Conservation (phyloP, 139 green algal genomes). For the Chlorella vulgaris region DNA sequence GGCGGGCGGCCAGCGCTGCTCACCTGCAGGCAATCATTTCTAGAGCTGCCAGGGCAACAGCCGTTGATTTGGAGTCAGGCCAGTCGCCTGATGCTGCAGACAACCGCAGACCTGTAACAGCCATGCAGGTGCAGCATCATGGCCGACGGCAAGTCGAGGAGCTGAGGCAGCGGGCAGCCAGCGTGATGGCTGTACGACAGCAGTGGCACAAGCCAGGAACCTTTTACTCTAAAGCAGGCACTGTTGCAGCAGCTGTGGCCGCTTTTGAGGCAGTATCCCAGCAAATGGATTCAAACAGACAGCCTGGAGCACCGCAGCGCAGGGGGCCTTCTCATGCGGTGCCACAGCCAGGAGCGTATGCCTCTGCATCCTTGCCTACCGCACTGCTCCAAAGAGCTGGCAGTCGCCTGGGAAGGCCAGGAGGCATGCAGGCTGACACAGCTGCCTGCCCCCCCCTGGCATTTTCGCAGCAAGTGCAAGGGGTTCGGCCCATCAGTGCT, state of each 20-base stretch:
- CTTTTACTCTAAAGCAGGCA: too few relatives aligned
- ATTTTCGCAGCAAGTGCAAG: too few relatives aligned
- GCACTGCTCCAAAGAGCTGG: neutral
- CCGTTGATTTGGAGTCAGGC: neutral
- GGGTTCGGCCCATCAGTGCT: too few relatives aligned
- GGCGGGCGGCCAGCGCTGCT: neutral
- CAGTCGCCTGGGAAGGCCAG: neutral
- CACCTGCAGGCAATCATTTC: conserved; percentile 9
- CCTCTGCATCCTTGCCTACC: neutral
- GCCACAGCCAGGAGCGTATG: neutral
- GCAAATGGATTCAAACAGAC: neutral
- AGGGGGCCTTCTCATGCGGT: too few relatives aligned
- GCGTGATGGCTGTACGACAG: neutral
- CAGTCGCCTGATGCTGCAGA: neutral
- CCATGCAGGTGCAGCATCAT: neutral
- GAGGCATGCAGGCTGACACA: neutral
- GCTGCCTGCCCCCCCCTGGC: neutral
- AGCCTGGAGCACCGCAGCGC: neutral
- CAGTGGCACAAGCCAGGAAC: neutral
- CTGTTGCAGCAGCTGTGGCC: too few relatives aligned
- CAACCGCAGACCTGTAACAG: neutral
- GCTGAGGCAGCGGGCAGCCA: conserved; percentile 1
- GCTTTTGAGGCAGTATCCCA: too few relatives aligned
- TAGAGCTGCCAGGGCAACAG: neutral
- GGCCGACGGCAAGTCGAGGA: neutral